These are phyloP conservation scores for Camellia sinensis DNA, from an alignment of 148 eudicot species.

Conservation along the genomic window DNA sequence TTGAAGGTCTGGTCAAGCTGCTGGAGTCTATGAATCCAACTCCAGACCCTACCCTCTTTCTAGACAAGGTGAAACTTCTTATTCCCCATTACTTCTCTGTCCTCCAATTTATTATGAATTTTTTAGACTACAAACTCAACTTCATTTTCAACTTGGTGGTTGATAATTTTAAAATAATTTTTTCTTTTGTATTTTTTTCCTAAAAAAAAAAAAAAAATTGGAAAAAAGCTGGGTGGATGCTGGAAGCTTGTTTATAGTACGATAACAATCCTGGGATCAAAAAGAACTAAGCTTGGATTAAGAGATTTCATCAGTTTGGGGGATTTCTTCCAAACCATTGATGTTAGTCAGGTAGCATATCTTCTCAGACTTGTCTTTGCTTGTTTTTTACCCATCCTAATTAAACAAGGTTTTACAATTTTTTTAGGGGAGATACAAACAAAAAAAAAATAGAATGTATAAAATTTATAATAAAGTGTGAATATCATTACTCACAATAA, in stretches of 20 bases:
- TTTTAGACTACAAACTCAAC: too few species aligned
- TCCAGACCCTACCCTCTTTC: constrained; percentile 52
- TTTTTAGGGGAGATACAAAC: too few species aligned
- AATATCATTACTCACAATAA: too few species aligned
- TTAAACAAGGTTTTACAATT: too few species aligned
- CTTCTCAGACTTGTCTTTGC: not conserved
- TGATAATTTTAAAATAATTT: not conserved
- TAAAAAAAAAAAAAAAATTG: constrained; percentile 14
- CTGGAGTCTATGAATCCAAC: constrained; percentile 74
- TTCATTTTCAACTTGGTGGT: not conserved
- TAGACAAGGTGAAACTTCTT: constrained; percentile 56
- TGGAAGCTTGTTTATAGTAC: constrained; percentile 91
- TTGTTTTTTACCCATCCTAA: too few species aligned
- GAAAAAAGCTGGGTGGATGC: constrained; percentile 68
- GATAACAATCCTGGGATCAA: constrained; percentile 78
- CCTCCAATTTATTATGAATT: too few species aligned
- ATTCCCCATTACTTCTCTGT: too few species aligned
- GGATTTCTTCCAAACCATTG: constrained; percentile 65
- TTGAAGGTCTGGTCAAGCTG: constrained; percentile 52
- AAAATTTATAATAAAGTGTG: too few species aligned
- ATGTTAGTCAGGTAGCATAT: constrained; percentile 60
- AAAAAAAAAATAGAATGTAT: too few species aligned
- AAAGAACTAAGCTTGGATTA: constrained; percentile 88
- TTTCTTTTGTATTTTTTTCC: not conserved
- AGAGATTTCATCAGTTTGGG: constrained; percentile 82